Conservation (phyloP, 495 filamentous ascomycete species). For the Penicillium pulvis region DNA sequence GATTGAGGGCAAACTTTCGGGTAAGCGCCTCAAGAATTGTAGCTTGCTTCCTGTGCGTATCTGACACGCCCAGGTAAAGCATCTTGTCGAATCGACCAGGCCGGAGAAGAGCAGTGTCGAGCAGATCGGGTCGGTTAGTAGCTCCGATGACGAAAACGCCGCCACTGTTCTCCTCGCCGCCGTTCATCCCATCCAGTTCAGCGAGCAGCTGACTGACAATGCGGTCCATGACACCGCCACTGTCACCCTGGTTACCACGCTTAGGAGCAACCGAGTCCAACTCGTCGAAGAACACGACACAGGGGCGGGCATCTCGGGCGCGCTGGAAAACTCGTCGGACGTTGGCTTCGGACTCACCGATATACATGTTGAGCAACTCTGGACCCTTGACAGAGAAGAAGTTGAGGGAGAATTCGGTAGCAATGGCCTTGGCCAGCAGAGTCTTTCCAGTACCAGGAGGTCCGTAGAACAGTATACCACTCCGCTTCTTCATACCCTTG, state of each 20-base stretch:
- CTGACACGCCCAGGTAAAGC: slow-evolving; percentile 94
- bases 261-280: slow-evolving; percentile 97
- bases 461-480: slow-evolving; percentile 96
- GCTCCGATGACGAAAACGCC: slow-evolving; percentile 98
- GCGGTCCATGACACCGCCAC: slow-evolving; percentile 97
- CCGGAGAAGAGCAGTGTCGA: slow-evolving; percentile 87
- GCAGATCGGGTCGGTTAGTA: slow-evolving; percentile 90
- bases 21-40: slow-evolving; percentile 94
- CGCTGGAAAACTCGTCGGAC: slow-evolving; percentile 95
- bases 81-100: slow-evolving; percentile 98
- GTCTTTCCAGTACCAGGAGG: slow-evolving; percentile 98
- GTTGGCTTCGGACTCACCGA: slow-evolving; percentile 97
- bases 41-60: slow-evolving; percentile 94
- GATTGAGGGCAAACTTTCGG: slow-evolving; percentile 85
- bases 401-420: slow-evolving; percentile 96
- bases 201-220: slow-evolving; percentile 95
- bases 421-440: slow-evolving; percentile 93
- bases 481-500: slow-evolving; percentile 98
- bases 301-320: slow-evolving; percentile 91
- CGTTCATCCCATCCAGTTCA: slow-evolving; percentile 96
- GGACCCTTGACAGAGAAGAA: slow-evolving; percentile 99
- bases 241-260: slow-evolving; percentile 95
- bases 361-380: slow-evolving; percentile 98
- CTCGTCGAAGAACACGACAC: slow-evolving; percentile 98
- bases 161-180: slow-evolving; percentile 78